Evolutionary conservation across 108 stramenopile species (phyloP).

Genomic region (Discostella pseudostelligera): DNA sequence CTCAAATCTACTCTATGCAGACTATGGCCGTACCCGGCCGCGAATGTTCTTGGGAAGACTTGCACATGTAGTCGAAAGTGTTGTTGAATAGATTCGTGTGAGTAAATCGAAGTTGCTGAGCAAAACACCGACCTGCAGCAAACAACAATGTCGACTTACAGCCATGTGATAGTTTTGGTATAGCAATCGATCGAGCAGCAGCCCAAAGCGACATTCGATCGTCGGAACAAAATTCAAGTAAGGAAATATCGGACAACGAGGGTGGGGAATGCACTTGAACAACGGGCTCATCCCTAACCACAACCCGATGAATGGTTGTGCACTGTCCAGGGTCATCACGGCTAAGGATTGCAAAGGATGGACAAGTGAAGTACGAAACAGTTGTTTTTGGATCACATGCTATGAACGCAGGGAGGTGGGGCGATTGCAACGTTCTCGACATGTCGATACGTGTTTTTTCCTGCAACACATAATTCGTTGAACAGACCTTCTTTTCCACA

Average conservation of each 20-base stretch:
- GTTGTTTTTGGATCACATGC: constrained; percentile 54
- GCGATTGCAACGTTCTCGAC: constrained; percentile 16
- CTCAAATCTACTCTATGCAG: constrained; percentile 71
- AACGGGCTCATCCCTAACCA: constrained; percentile 8
- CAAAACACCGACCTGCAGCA: too few relatives aligned
- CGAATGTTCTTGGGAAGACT: constrained; percentile 1
- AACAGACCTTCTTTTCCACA: constrained; percentile 23
- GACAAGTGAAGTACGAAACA: constrained; percentile 28
- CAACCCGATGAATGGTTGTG: constrained; percentile 27
- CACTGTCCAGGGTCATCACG: constrained; percentile 3
- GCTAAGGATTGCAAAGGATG: constrained; percentile 57
- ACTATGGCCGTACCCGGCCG: constrained; percentile 56
- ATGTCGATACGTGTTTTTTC: constrained; percentile 61
- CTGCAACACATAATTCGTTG: constrained; percentile 39
- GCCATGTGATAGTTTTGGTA: constrained; percentile 13
- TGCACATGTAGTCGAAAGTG: too few relatives aligned
- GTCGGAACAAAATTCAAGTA: constrained; percentile 31
- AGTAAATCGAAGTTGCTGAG: too few relatives aligned
- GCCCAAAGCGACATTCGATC: constrained; percentile 31
- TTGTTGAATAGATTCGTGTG: too few relatives aligned
- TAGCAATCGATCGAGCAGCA: constrained; percentile 21
- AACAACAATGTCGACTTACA: not conserved
- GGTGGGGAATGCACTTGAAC: constrained; percentile 18
- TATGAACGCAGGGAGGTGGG: constrained; percentile 52
- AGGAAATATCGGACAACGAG: constrained; percentile 28